Base-by-base conservation (phyloP, 78 protist genomes). In the slime mould (Dictyostelium discoideum) region DNA sequence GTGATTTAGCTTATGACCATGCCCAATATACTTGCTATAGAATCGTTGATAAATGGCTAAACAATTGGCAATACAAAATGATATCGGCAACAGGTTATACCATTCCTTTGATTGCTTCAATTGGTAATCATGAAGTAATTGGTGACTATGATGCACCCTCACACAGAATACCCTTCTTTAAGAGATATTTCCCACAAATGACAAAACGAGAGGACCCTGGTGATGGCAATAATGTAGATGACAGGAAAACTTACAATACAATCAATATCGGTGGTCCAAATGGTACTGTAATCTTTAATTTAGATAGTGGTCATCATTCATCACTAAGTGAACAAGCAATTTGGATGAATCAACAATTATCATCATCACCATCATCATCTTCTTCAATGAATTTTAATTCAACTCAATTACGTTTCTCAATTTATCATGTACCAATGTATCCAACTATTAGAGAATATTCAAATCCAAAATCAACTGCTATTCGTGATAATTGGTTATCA, bases 351-450 rank as follows among this genome's bases (percentile, higher is more conserved):
- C 22, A 50, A 37, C 26, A 48, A 16, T 14, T 54, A 54, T 54
- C 65, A 44, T 3, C 10, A 16, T 76, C 50, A 26, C 1, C 22
- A 32, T 32, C 37, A 32, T 32, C 37, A 32, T 1, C 37, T 1
- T 32, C 37, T 32, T 32, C 37, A 1, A 32, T 32, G 1, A 24
- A 80, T 46, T 90, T 20, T 16, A 32, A 26, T 11, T 22, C 67
- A 11, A 16, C 86, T 44, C 46, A 42, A 69, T 39, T 77, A 16
- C 73, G 78, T 65, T 82, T 90, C 76, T n/a, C 92, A 79, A 46
- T 95, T 44, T 95, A 93, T 26, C 96, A 93, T 63, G 96, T 93
- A 2, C 96, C 96, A 18, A 86, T 86, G 90, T 93, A 93, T 65
- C 96, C 96, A 2, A 87, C 96, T 2, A 73, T 86, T 24, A 67